Conservation (phyloP, 2,329 filamentous ascomycete genomes). For the Epichloe sylvatica region DNA sequence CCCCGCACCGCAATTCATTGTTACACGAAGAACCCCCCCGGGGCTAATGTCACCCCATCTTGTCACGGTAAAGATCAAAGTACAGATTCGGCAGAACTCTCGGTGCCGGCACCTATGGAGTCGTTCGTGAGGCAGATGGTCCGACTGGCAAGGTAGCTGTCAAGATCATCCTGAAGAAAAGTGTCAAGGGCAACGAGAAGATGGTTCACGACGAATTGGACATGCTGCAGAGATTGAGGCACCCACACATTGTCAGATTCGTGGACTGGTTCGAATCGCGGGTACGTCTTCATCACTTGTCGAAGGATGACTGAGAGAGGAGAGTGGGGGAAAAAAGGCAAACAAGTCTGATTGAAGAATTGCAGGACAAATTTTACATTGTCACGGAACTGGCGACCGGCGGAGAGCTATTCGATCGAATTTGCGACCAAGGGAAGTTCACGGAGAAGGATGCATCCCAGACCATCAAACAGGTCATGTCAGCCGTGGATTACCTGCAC, state of each 20-base stretch:
- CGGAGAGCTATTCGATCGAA: constrained; percentile 93
- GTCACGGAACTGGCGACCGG: constrained; percentile 92
- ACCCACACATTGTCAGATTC: constrained; percentile 93
- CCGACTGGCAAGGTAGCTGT: constrained; percentile 76
- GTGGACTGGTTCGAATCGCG: constrained; percentile 98
- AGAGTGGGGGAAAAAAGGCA: neutral
- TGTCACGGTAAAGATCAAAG: constrained; percentile 44
- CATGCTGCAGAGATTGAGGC: constrained; percentile 80
- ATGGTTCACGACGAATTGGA: constrained; percentile 98
- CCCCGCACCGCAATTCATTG: constrained; percentile 12
- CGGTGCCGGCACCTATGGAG: constrained; percentile 94
- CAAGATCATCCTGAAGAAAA: constrained; percentile 99
- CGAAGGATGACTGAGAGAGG: no score
- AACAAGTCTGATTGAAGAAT: neutral
- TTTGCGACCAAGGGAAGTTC: constrained; percentile 95
- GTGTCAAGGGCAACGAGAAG: constrained; percentile 92
- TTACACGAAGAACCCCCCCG: neutral
- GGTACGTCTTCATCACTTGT: constrained; percentile 34
- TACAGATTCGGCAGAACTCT: constrained; percentile 90
- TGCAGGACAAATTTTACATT: constrained; percentile 97
- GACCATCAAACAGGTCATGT: constrained; percentile 87
- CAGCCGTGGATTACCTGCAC: constrained; percentile 89
- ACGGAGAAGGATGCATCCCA: constrained; percentile 96
- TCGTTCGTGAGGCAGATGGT: constrained; percentile 87
- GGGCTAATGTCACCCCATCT: neutral